Conservation (phyloP, 768 basidiomycete genomes). For the Suillus hirtellus region DNA sequence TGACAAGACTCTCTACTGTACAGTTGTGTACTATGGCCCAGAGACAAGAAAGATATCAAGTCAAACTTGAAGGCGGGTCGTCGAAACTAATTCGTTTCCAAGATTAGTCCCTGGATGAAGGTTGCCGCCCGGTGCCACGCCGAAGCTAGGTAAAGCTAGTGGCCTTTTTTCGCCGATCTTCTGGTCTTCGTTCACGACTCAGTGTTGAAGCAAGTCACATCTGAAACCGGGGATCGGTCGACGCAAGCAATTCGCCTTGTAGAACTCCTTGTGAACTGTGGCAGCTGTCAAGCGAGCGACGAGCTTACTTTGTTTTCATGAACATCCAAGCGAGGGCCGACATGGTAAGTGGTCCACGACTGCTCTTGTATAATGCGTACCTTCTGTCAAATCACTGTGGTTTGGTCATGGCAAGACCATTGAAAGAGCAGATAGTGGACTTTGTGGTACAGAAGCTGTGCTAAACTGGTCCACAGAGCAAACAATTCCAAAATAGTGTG, state of each 20-base stretch:
- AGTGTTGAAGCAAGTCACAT: constrained; percentile 3
- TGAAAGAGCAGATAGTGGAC: not conserved
- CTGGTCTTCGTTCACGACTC: constrained; percentile 4
- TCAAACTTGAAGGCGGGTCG: not conserved
- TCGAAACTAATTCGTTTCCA: constrained; percentile 5
- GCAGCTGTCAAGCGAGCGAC: constrained; percentile 6
- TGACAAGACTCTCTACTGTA: not conserved
- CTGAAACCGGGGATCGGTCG: constrained; percentile 6
- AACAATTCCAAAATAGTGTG: constrained; percentile 35
- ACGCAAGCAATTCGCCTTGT: constrained; percentile 1
- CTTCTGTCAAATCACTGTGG: not conserved
- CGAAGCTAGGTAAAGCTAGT: constrained; percentile 6
- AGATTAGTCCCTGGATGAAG: constrained; percentile 5
- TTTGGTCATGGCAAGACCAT: constrained; percentile 6
- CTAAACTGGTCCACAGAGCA: constrained; percentile 19
- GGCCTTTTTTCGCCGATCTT: not conserved
- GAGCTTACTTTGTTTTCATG: constrained; percentile 7
- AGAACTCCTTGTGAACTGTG: constrained; percentile 24
- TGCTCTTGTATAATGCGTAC: constrained; percentile 5
- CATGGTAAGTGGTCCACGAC: constrained; percentile 18
- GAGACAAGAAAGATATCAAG: not conserved
- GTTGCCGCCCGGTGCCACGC: constrained; percentile 13
- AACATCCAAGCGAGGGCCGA: constrained; percentile 16
- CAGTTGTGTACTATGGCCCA: not conserved
- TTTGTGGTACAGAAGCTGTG: constrained; percentile 11